These are phyloP conservation scores for Solanum corneliomulleri DNA, from an alignment of 257 asterid species.

Conservation along the genomic window DNA sequence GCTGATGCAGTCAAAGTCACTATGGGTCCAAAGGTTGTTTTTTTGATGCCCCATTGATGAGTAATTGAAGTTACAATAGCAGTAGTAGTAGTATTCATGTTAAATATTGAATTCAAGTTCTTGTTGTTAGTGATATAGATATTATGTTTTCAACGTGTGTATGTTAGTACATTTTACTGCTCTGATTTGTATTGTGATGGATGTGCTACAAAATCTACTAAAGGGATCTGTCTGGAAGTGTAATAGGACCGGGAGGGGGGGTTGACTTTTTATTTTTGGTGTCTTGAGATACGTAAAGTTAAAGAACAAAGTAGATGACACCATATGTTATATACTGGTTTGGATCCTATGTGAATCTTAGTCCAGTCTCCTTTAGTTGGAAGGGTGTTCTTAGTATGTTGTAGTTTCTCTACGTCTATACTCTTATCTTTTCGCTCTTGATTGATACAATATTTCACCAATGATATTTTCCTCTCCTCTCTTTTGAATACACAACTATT, in stretches of 20 bases:
- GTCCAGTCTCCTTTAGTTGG: neutral
- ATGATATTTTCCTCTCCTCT: neutral
- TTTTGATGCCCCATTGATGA: neutral
- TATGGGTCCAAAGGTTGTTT: constrained; percentile 86
- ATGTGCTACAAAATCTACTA: neutral
- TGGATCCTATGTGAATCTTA: neutral
- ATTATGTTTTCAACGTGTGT: neutral
- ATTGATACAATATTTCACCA: neutral
- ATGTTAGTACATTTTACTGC: neutral
- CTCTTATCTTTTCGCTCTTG: neutral
- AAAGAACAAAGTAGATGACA: neutral
- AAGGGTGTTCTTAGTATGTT: neutral
- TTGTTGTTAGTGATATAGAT: neutral
- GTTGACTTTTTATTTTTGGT: neutral
- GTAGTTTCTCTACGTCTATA: neutral
- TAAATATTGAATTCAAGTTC: neutral
- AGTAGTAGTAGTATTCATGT: neutral
- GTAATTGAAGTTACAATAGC: neutral
- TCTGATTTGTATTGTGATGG: neutral
- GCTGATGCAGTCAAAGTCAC: constrained; percentile 92
- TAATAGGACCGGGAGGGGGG: neutral
- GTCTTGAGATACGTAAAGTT: neutral
- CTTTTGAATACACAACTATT: neutral
- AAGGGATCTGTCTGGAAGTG: neutral
- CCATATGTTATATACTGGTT: neutral